These are phyloP conservation scores for Mortierella sp. DNA, from an alignment of 371 early-diverging fungal species.

Conservation along the genomic window DNA sequence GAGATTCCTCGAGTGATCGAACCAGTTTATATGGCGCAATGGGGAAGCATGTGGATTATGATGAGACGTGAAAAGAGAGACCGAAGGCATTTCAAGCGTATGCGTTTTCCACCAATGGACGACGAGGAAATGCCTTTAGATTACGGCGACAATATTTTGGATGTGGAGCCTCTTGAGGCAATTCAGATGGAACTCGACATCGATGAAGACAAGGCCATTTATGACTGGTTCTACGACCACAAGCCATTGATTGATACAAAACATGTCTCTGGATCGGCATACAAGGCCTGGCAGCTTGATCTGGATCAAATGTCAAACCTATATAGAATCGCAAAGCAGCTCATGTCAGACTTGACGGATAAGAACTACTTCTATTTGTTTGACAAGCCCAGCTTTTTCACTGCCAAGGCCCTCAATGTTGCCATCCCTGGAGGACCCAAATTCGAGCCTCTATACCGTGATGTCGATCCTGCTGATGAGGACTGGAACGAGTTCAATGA, in stretches of 20 bases:
- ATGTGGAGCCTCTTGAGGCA: slow-evolving; percentile 97
- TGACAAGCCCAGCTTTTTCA: slow-evolving; percentile 94
- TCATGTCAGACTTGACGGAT: slow-evolving; percentile 94
- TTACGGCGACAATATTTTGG: slow-evolving; percentile 98
- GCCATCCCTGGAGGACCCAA: slow-evolving; percentile 99
- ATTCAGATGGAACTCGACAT: slow-evolving; percentile 98
- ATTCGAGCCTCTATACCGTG: slow-evolving; percentile 97
- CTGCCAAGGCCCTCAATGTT: slow-evolving; percentile 97
- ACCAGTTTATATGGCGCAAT: slow-evolving; percentile 97
- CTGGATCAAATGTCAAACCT: slow-evolving; percentile 95
- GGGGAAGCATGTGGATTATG: slow-evolving; percentile 99
- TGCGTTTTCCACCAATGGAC: slow-evolving; percentile 98
- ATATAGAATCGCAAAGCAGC: slow-evolving; percentile 93
- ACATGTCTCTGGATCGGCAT: slow-evolving; percentile 91
- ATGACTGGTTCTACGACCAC: slow-evolving; percentile 98
- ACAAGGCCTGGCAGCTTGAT: slow-evolving; percentile 92
- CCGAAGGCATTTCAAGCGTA: slow-evolving; percentile 97
- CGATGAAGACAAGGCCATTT: slow-evolving; percentile 94
- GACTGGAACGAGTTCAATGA: slow-evolving; percentile 99
- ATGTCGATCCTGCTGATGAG: slow-evolving; percentile 95
- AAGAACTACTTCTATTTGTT: slow-evolving; percentile 98
- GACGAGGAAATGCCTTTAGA: slow-evolving; percentile 98
- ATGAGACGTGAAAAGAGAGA: slow-evolving; percentile 99
- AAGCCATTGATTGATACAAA: slow-evolving; percentile 91
- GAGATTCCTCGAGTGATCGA: slow-evolving; percentile 97